Base-by-base conservation (phyloP, 2,329 filamentous ascomycete genomes). In the Calonectria pauciramosa region DNA sequence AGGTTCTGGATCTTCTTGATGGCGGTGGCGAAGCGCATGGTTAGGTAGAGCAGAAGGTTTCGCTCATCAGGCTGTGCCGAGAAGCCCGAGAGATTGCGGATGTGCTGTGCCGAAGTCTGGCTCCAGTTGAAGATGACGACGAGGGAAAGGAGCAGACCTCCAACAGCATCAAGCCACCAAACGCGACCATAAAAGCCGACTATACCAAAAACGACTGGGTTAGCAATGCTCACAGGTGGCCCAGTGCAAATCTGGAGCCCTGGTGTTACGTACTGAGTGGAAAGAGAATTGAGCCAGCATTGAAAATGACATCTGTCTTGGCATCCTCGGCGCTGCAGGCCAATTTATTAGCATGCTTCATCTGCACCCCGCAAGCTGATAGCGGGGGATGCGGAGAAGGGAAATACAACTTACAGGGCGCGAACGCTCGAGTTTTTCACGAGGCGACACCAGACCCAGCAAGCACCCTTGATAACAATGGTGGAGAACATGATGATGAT, bases 11-110 rank as follows among this genome's bases (percentile, higher is more conserved):
- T 97, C 82, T 95, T 93, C 81, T 92, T 92, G 82, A 98, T 97
- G 16, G 94, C 94, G 78, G 94, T 95, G 59, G 96, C 96, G 82
- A 98, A 98, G 26, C 96, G 94, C 94, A 98, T 98, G 1, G 96
- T 97, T 79, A 98, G 90, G 85, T 98, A 98, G 1, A 98, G 89
- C 28, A 98, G 85, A 60, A 98, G 91, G 82, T 97, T 98, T 36
- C 96, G 91, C 86, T 97, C 93, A 79, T 96, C 94, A 0, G 94
- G 93, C 1, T 93, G 92, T 7, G 95, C 94, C 0, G 94, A 94
- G 79, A 94, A 94, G 23, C 95, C 95, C 0, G 93, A 94, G 36
- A 97, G 87, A 80, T 96, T 95, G 82, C 94, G 92, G 82, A 97
- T 95, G 82, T 97, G 95, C 76, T 94, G 91, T 52, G 91, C 88